Evolutionary conservation across 192 early-diverging fungal species (phyloP), one percentile per base, ranked within the genome.

Genomic region (Backusella circina): DNA sequence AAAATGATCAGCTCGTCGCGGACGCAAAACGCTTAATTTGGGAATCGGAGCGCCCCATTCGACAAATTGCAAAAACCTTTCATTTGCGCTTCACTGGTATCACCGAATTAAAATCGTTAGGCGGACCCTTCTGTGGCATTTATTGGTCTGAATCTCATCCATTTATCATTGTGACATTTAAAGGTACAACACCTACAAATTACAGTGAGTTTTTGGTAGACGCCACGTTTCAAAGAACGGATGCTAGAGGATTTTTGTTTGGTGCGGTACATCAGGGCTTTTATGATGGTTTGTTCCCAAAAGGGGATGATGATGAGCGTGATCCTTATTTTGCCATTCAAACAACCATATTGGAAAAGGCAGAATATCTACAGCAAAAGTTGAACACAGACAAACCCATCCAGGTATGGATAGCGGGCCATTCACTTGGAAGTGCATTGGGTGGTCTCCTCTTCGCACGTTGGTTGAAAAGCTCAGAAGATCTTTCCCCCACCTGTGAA

Each of bases 191-290:
- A 5, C 76, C 85, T 15, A 81, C 85, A 15, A 83, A 83, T 31
- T 87, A 86, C 68, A 83, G 80, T 23, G 86, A 88, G 31, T 86
- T 84, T 28, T 44, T 88, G 18, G 38, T 86, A 2, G 86, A 88
- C 67, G 74, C 73, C 13, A 79, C 77, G 1, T 70, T 88, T n/a
- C 87, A 88, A 71, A 83, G 86, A 18, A 76, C 79, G 3, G 78
- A 88, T 61, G 87, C 86, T 0, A 75, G 80, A 16, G 57, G 80
- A n/a, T 87, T 77, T 71, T 37, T 88, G 4, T 88, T 83, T 72
- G 87, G 87, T 12, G 77, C 83, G 26, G 83, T 82, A 10, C 87
- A 88, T 67, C 74, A 86, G 57, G 87, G 87, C 32, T 88, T 88
- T 73, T 88, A 88, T 28, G 82, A 82, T 23, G 76, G 81, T 1